Percentiles rank a stretch among this genome's conserved stretches.
phyloP scores from a whole-genome alignment of 164 flowering plant genomes.

The Vitis rotundifolia region DNA sequence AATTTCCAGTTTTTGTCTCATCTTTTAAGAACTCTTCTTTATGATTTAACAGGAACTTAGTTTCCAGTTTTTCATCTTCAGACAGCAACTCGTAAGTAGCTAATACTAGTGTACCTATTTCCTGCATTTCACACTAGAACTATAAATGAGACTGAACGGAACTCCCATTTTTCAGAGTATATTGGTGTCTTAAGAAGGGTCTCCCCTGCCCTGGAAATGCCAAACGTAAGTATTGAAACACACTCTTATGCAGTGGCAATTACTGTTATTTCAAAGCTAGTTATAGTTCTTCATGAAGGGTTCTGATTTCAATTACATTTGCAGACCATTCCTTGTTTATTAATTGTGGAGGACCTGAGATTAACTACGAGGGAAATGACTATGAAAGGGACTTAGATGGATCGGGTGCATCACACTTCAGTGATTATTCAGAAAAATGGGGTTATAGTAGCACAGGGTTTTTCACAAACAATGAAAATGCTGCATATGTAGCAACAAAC shows the following conservation, averaged over 20 bases:
- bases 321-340: constrained; percentile 67
- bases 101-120: no score
- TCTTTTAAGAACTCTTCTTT: not conserved
- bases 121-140: not conserved
- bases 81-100: constrained; percentile 44
- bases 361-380: constrained; percentile 26
- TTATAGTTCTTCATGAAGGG: not conserved
- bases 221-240: constrained; percentile 37
- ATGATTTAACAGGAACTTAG: constrained; percentile 47
- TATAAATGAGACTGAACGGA: not conserved
- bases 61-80: constrained; percentile 40
- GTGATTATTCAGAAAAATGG: constrained; percentile 39
- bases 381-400: constrained; percentile 49
- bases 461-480: constrained; percentile 27
- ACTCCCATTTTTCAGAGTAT: constrained; percentile 22
- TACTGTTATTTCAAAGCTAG: not conserved
- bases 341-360: constrained; percentile 67
- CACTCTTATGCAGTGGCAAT: not conserved
- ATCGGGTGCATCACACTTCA: constrained; percentile 45
- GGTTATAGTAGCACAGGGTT: constrained; percentile 66
- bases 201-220: constrained; percentile 53
- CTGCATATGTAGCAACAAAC: constrained; percentile 25
- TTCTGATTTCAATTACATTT: constrained; percentile 4
- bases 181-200: constrained; percentile 66
- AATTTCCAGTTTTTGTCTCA: not conserved